A percentile compares a stretch with the other conserved stretches of the same genome.
phyloP scores from a whole-genome alignment of 2,329 filamentous ascomycete genomes.

The Ascochyta pisi region DNA sequence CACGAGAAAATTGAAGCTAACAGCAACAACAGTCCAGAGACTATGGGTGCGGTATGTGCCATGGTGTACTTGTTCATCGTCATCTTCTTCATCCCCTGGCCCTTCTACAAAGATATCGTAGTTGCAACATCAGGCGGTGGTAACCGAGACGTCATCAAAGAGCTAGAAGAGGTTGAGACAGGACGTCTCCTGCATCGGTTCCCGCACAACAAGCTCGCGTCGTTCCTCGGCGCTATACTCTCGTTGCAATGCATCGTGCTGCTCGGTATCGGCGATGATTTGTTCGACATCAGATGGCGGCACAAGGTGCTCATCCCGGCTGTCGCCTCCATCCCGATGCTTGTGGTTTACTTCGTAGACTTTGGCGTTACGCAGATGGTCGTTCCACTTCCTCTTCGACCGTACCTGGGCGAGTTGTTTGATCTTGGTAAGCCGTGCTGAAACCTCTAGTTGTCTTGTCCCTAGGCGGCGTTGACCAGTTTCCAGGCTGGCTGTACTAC shows the following conservation, averaged over 20 bases:
- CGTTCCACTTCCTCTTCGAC: slow-evolving; percentile 82
- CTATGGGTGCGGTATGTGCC: slow-evolving; percentile 93
- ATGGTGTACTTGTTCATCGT: slow-evolving; percentile 88
- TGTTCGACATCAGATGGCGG: slow-evolving; percentile 98
- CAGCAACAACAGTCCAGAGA: slow-evolving; percentile 71
- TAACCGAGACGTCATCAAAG: slow-evolving; percentile 83
- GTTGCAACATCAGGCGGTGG: slow-evolving; percentile 92
- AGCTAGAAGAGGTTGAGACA: slow-evolving; percentile 75
- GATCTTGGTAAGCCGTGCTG: slow-evolving; percentile 65
- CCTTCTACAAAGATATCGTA: slow-evolving; percentile 98
- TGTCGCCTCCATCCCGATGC: slow-evolving; percentile 88
- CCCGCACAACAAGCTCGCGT: slow-evolving; percentile 95
- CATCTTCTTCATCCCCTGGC: slow-evolving; percentile 93
- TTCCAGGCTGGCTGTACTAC: slow-evolving; percentile 72
- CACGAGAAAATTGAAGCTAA: slow-evolving; percentile 21
- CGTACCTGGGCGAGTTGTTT: slow-evolving; percentile 83
- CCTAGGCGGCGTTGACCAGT: slow-evolving; percentile 23
- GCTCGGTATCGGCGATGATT: slow-evolving; percentile 91
- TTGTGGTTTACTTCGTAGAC: slow-evolving; percentile 97
- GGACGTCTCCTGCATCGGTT: slow-evolving; percentile 90
- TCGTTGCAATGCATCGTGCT: slow-evolving; percentile 90
- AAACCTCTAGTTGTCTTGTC: background rate
- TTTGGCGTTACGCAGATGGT: slow-evolving; percentile 97
- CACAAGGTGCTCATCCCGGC: slow-evolving; percentile 99
- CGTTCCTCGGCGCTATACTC: slow-evolving; percentile 91